These are phyloP conservation scores for Sphaerostilbella broomeana DNA, from an alignment of 2,329 filamentous ascomycete genomes.

Conservation along the genomic window DNA sequence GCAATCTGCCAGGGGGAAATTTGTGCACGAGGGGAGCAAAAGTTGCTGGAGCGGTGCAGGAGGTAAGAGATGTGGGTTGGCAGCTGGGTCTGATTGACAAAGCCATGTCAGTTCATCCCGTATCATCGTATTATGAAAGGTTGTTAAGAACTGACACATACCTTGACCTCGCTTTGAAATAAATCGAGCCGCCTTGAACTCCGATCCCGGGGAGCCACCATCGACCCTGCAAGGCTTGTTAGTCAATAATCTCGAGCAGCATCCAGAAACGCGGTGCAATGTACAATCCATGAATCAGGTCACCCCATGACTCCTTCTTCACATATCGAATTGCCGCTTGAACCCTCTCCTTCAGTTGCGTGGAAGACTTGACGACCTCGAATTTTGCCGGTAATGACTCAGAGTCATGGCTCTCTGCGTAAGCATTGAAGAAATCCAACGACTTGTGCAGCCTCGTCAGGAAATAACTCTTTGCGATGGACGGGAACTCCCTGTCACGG, in stretches of 20 bases:
- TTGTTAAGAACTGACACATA: no score
- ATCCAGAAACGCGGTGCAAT: background rate
- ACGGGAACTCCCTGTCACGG: constrained; percentile 11
- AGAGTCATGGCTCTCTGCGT: constrained; percentile 6
- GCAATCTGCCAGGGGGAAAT: background rate
- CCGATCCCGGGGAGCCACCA: background rate
- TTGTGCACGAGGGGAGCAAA: no score
- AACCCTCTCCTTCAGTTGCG: constrained; percentile 7
- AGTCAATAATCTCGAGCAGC: background rate
- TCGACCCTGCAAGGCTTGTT: constrained; percentile 3
- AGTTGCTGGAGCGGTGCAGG: constrained; percentile 5
- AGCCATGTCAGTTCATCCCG: background rate
- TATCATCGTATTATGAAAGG: background rate
- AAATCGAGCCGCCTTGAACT: constrained; percentile 12
- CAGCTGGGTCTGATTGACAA: constrained; percentile 8
- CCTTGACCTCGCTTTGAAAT: constrained; percentile 12
- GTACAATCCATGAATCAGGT: constrained; percentile 11
- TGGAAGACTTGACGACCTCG: constrained; percentile 10
- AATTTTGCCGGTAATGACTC: constrained; percentile 9
- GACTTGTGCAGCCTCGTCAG: constrained; percentile 6
- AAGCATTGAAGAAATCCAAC: constrained; percentile 13
- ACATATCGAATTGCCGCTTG: constrained; percentile 3
- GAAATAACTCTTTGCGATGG: constrained; percentile 10
- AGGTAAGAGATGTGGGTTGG: constrained; percentile 9
- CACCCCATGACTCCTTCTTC: constrained; percentile 11